Base-by-base conservation (phyloP, 2,329 filamentous ascomycete genomes). In the Aquanectria penicillioides region DNA sequence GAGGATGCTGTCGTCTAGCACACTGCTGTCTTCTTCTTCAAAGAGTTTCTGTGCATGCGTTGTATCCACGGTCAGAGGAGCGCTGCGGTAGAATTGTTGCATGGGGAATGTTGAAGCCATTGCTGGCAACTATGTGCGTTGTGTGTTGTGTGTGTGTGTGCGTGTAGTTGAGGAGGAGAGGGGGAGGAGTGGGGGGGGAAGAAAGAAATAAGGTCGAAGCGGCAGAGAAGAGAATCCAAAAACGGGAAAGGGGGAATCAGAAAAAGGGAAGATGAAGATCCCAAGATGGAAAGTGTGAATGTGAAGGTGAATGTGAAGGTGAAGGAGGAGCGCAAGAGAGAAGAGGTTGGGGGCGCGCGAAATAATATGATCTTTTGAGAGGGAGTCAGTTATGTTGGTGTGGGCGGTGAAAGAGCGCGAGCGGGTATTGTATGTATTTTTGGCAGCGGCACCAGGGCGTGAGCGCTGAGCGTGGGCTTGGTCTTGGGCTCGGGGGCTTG, bases 1-100 rank as follows among this genome's bases (percentile, higher is more conserved):
- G 64, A 88, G 78, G 70, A 86, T 83, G 74, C 78, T 80, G 55
- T 88, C 86, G 78, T 89, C 86, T 65, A 88, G 76, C 68, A 86
- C 83, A 75, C 79, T 82, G 66, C 79, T 79, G 73, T 87, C 84
- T 66, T 88, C 85, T 62, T 88, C 85, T 58, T 88, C 85, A 70
- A 86, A 86, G 77, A 81, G 72, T 73, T 86, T 86, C 63, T 83
- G 81, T 51, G 80, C 76, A 68, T 83, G 78, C 54, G 73, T 77
- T 61, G 83, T 84, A 73, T 86, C 83, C 73, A 86, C 80, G 47
- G 80, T 79, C 71, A 86, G 72, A 65, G 79, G 77, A 62, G 78
- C 75, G 70, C 78, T 73, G 73, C 80, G 78, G 75, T 82, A 86
- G 69, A 77, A 84, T 59, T 78, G 72, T 71, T 81, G 80, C 80